Evolutionary conservation across 805 yeast species (phyloP).

Genomic region (Ogataea methanolica): DNA sequence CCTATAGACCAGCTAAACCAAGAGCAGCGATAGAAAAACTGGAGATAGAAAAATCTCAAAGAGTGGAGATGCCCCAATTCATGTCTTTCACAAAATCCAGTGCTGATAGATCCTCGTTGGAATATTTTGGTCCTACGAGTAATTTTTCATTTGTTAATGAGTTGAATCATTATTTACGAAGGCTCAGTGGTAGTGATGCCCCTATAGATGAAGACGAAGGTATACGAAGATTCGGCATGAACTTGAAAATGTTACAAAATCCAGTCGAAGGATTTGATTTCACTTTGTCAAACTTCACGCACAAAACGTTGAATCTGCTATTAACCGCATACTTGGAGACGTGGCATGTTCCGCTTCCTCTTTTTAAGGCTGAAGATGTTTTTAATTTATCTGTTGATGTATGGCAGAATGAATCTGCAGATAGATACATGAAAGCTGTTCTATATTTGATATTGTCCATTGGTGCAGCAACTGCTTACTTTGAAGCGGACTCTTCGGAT

Average conservation of each 20-base stretch:
- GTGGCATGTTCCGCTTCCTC: conserved; percentile 19
- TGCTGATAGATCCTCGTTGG: conserved; percentile 8
- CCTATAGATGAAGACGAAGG: conserved; percentile 13
- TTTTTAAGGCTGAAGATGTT: conserved; percentile 17
- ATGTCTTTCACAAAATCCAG: conserved; percentile 6
- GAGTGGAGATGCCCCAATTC: conserved; percentile 1
- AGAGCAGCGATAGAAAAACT: neutral
- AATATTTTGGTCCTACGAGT: conserved; percentile 24
- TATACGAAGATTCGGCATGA: conserved; percentile 19
- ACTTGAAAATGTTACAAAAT: conserved; percentile 11
- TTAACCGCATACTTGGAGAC: conserved; percentile 20
- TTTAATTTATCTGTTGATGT: conserved; percentile 11
- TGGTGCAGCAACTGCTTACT: conserved; percentile 17
- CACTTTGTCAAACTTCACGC: conserved; percentile 8
- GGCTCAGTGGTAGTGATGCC: conserved; percentile 2
- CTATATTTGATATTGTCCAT: conserved; percentile 17
- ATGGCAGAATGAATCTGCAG: conserved; percentile 13
- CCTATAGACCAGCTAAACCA: neutral
- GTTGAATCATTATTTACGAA: conserved; percentile 15
- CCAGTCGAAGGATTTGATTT: conserved; percentile 11
- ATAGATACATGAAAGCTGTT: conserved; percentile 10
- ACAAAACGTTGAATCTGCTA: conserved; percentile 8
- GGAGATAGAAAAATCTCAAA: neutral
- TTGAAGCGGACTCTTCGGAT: conserved; percentile 6
- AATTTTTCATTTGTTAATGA: conserved; percentile 23